Evolutionary conservation across 371 early-diverging fungal genomes (phyloP).

Genomic region (Catenaria anguillulae): DNA sequence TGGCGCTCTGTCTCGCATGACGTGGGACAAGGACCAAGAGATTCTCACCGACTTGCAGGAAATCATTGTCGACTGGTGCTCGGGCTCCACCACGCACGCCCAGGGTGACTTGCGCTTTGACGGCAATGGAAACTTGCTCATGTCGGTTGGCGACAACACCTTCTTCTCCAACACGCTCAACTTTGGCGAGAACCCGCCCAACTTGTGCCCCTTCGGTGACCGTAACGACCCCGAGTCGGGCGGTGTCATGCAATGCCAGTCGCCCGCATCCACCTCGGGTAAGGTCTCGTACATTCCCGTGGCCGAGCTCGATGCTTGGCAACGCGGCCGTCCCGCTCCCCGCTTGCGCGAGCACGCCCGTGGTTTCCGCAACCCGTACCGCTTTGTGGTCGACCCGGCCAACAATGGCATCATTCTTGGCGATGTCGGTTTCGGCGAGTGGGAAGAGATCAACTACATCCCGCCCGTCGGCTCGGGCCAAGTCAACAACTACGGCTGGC

Average conservation of each 20-base stretch:
- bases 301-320: too few relatives aligned
- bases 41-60: background rate
- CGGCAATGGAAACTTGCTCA: background rate
- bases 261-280: too few relatives aligned
- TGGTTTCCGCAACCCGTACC: slow-evolving; percentile 4
- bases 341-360: too few relatives aligned
- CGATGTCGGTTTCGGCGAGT: too few relatives aligned
- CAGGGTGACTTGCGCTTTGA: background rate
- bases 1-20: background rate
- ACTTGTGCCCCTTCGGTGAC: too few relatives aligned
- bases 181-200: background rate
- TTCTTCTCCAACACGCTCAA: background rate
- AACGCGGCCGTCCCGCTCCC: too few relatives aligned
- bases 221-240: too few relatives aligned
- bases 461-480: background rate
- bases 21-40: background rate
- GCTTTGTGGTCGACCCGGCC: background rate
- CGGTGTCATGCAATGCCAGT: too few relatives aligned
- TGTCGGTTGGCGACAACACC: background rate
- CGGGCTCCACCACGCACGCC: background rate
- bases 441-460: slow-evolving; percentile 1
- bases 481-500: background rate
- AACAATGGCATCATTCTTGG: background rate
- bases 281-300: too few relatives aligned
- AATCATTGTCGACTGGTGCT: background rate